phyloP scores from a whole-genome alignment of 2,329 filamentous ascomycete species.

The Xylariaceae sp. region DNA sequence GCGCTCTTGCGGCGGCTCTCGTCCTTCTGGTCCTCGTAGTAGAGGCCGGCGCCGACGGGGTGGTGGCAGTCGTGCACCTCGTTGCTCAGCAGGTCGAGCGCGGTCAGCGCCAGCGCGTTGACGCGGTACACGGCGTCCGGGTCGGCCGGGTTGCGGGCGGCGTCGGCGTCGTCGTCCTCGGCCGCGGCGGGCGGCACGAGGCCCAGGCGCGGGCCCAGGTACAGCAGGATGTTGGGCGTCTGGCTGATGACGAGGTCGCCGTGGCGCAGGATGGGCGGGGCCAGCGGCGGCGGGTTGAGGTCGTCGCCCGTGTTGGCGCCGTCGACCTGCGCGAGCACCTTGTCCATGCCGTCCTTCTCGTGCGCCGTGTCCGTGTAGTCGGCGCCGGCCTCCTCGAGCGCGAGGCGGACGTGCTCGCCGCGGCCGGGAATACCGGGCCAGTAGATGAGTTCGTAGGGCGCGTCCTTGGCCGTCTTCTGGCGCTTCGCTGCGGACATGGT shows the following conservation, averaged over 20 bases:
- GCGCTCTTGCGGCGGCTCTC: constrained; percentile 52
- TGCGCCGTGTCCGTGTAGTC: constrained; percentile 55
- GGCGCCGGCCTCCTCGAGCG: constrained; percentile 60
- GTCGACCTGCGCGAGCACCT: constrained; percentile 42
- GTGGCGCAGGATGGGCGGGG: constrained; percentile 59
- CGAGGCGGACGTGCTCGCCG: constrained; percentile 65
- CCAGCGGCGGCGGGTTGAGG: constrained; percentile 56
- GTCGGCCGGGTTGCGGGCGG: constrained; percentile 18
- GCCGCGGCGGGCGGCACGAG: constrained; percentile 38
- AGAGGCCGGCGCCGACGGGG: constrained; percentile 49
- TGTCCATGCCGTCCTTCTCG: constrained; percentile 39
- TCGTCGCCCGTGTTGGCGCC: constrained; percentile 38
- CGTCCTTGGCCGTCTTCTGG: constrained; percentile 35
- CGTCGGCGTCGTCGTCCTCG: constrained; percentile 29
- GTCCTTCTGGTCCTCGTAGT: constrained; percentile 70
- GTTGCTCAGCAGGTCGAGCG: constrained; percentile 61
- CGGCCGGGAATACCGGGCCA: constrained; percentile 66
- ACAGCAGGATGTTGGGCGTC: constrained; percentile 65
- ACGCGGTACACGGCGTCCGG: constrained; percentile 46
- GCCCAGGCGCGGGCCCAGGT: constrained; percentile 54
- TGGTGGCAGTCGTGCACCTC: constrained; percentile 73
- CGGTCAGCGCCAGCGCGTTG: constrained; percentile 58
- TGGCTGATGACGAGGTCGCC: constrained; percentile 58
- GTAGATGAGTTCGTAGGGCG: constrained; percentile 60
- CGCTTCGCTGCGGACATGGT: constrained; percentile 25